Conservation (phyloP, 2,329 filamentous ascomycete genomes). For the Hypoxylon sp. region DNA sequence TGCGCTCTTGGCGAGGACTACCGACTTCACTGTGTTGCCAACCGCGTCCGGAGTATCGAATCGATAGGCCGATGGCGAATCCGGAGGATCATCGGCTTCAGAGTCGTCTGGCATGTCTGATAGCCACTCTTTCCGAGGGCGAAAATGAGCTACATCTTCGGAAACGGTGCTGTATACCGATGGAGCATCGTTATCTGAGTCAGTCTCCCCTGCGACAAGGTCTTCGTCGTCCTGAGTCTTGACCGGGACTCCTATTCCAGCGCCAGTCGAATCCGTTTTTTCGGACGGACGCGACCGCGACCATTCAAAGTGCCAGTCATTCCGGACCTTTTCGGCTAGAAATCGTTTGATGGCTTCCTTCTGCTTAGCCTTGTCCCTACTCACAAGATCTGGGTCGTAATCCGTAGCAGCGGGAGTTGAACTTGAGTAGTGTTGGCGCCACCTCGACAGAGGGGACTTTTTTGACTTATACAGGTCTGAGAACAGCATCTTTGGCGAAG, state of each 20-base stretch:
- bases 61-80: slow-evolving; percentile 60
- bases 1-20: slow-evolving; percentile 63
- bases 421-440: slow-evolving; percentile 56
- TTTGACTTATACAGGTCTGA: slow-evolving; percentile 69
- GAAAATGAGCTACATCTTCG: slow-evolving; percentile 64
- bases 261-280: slow-evolving; percentile 16
- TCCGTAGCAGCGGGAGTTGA: slow-evolving; percentile 52
- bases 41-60: slow-evolving; percentile 64
- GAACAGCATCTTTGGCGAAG: slow-evolving; percentile 64
- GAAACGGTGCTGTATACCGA: slow-evolving; percentile 59
- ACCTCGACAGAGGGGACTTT: slow-evolving; percentile 64
- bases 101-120: slow-evolving; percentile 68
- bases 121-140: slow-evolving; percentile 65
- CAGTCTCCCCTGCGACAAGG: slow-evolving; percentile 19
- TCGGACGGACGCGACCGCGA: slow-evolving; percentile 59
- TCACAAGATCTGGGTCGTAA: slow-evolving; percentile 71
- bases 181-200: slow-evolving; percentile 57
- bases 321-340: slow-evolving; percentile 65
- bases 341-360: slow-evolving; percentile 71
- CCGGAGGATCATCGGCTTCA: slow-evolving; percentile 58
- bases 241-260: slow-evolving; percentile 4
- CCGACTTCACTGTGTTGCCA: slow-evolving; percentile 56
- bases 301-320: slow-evolving; percentile 72
- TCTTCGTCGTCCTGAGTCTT: slow-evolving; percentile 29
- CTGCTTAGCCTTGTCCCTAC: slow-evolving; percentile 70